These are phyloP conservation scores for Passalora sequoiae DNA, from an alignment of 2,329 filamentous ascomycete species.

Conservation along the genomic window DNA sequence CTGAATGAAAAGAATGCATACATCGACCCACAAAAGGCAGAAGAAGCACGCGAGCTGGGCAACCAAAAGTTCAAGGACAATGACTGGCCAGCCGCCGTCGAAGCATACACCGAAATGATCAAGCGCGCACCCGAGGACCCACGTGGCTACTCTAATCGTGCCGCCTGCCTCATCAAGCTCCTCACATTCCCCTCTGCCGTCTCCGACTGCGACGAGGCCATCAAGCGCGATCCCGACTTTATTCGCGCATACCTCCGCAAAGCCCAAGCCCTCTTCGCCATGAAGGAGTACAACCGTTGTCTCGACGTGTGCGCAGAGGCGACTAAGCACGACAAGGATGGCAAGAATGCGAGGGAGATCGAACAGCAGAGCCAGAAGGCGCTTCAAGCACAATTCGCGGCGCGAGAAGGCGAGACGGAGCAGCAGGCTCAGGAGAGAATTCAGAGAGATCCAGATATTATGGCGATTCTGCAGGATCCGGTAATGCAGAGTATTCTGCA, in stretches of 20 bases:
- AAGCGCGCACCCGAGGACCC: constrained; percentile 91
- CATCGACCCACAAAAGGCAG: constrained; percentile 83
- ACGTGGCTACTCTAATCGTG: constrained; percentile 93
- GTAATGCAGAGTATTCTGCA: constrained; percentile 97
- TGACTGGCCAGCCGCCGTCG: constrained; percentile 92
- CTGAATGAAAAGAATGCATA: constrained; percentile 73
- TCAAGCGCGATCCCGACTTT: constrained; percentile 85
- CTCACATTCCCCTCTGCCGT: constrained; percentile 92
- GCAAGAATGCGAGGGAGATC: constrained; percentile 84
- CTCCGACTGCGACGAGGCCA: constrained; percentile 84
- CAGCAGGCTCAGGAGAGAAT: constrained; percentile 91
- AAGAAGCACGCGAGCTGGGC: constrained; percentile 89
- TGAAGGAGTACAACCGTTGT: constrained; percentile 97
- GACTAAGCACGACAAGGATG: constrained; percentile 66
- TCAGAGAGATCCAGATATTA: constrained; percentile 63
- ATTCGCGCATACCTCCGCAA: constrained; percentile 96
- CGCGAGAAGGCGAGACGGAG: constrained; percentile 83
- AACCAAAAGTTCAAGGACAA: constrained; percentile 96
- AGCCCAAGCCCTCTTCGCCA: constrained; percentile 89
- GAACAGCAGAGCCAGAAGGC: constrained; percentile 93
- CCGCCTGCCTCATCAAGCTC: constrained; percentile 92
- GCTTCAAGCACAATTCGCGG: constrained; percentile 79
- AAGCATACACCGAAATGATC: constrained; percentile 92
- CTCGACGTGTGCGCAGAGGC: constrained; percentile 85
- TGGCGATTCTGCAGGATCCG: constrained; percentile 86